These are phyloP conservation scores for Cucumis melo DNA, from an alignment of 306 rosid genomes.

Conservation along the genomic window DNA sequence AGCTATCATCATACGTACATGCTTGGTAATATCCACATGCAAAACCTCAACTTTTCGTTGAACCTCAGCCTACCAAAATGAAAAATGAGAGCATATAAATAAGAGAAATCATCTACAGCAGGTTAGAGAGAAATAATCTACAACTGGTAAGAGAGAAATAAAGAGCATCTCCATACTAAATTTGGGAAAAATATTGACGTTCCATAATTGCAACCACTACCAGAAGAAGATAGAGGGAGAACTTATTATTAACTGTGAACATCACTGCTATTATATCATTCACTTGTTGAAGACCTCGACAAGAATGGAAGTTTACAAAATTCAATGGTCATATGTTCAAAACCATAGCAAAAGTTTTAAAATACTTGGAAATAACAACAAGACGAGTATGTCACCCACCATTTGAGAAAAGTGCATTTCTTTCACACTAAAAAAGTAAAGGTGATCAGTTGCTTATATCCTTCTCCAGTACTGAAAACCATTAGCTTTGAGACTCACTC, in stretches of 20 bases:
- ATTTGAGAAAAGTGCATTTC: background rate
- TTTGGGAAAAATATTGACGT: background rate
- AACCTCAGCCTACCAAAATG: constrained; percentile 50
- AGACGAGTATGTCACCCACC: background rate
- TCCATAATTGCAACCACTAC: background rate
- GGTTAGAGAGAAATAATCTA: background rate
- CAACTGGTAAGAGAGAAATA: background rate
- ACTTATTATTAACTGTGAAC: background rate
- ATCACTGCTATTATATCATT: background rate
- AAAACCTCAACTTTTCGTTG: constrained; percentile 48
- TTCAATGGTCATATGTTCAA: background rate
- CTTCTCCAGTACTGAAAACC: background rate
- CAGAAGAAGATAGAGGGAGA: background rate
- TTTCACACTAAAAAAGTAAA: background rate
- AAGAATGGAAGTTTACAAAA: background rate
- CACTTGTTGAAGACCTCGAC: background rate
- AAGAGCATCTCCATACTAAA: background rate
- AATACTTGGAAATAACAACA: background rate
- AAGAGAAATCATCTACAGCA: background rate
- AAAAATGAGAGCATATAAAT: constrained; percentile 5
- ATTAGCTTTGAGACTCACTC: background rate
- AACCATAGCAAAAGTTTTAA: background rate
- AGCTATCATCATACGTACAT: constrained; percentile 36
- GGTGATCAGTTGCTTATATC: background rate
- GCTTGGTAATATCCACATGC: constrained; percentile 74